These are phyloP conservation scores for Zoysia japonica DNA, from an alignment of 176 grass and related monocot species.

Conservation along the genomic window DNA sequence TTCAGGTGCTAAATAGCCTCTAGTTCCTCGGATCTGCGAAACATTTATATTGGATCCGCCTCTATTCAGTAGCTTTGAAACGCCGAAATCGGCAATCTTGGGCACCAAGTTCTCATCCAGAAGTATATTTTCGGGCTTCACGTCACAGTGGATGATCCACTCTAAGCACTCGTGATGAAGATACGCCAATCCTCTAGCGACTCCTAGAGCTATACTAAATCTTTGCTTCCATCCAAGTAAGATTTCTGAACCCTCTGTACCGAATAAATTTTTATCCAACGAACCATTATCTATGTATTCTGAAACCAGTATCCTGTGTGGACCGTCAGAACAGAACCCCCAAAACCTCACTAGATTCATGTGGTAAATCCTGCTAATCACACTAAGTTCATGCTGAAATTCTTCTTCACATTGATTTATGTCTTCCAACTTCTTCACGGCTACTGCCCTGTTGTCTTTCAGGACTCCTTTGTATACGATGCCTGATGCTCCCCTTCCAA, in stretches of 20 bases:
- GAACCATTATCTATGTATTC: constrained; percentile 37
- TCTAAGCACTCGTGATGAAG: constrained; percentile 36
- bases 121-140: constrained; percentile 40
- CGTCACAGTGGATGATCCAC: constrained; percentile 29
- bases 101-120: constrained; percentile 28
- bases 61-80: constrained; percentile 35
- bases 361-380: constrained; percentile 30
- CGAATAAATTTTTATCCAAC: constrained; percentile 31
- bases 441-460: constrained; percentile 30
- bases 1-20: constrained; percentile 55
- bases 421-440: constrained; percentile 28
- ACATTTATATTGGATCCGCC: constrained; percentile 33
- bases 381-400: constrained; percentile 28
- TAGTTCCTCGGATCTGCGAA: constrained; percentile 50
- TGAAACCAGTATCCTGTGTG: constrained; percentile 38
- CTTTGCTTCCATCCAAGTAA: constrained; percentile 33
- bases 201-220: constrained; percentile 19
- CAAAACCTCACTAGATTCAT: constrained; percentile 38
- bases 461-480: constrained; percentile 33
- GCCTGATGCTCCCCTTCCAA: constrained; percentile 37
- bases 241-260: not conserved
- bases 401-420: constrained; percentile 22
- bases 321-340: constrained; percentile 36
- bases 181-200: constrained; percentile 37
- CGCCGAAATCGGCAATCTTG: constrained; percentile 31